A percentile compares a stretch with the other conserved stretches of the same genome.
phyloP scores from a whole-genome alignment of 345 rosid species.

The Excoecaria agallocha region DNA sequence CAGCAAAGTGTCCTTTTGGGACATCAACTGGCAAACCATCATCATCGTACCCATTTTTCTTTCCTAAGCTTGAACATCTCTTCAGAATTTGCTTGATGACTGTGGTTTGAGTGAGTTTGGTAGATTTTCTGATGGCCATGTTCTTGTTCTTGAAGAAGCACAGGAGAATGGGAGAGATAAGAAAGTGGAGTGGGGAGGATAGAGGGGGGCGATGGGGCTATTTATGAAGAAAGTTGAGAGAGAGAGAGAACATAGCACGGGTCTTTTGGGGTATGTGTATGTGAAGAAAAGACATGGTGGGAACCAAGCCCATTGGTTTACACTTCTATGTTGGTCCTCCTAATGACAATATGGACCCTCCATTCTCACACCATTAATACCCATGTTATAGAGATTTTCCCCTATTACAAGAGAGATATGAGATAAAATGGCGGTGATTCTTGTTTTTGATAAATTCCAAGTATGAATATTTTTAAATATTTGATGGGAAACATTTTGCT shows the following conservation, averaged over 20 bases:
- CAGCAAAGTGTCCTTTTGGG: constrained; percentile 93
- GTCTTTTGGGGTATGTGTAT: constrained; percentile 48
- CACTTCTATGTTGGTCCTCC: constrained; percentile 51
- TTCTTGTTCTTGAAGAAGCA: neutral
- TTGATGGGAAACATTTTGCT: too few species aligned
- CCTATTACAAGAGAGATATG: too few species aligned
- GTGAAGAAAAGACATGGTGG: constrained; percentile 46
- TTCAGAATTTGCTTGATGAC: constrained; percentile 69
- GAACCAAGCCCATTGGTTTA: constrained; percentile 48
- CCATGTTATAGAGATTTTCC: neutral
- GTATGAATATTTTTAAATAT: too few species aligned
- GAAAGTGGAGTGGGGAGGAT: constrained; percentile 14
- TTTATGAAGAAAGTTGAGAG: constrained; percentile 34
- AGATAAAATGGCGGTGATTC: too few species aligned
- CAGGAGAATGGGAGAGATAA: neutral
- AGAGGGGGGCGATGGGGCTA: constrained; percentile 29
- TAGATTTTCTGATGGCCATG: constrained; percentile 38
- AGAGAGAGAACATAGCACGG: constrained; percentile 34
- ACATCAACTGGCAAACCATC: constrained; percentile 70
- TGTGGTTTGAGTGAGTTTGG: constrained; percentile 58
- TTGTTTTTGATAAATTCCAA: too few species aligned
- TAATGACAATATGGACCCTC: constrained; percentile 56
- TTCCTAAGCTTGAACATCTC: constrained; percentile 76
- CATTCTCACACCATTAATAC: neutral
- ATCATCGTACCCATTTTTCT: constrained; percentile 37